Percentiles rank a stretch among this genome's conserved stretches.
phyloP scores from a whole-genome alignment of 306 rosid species.

The Abrus precatorius region DNA sequence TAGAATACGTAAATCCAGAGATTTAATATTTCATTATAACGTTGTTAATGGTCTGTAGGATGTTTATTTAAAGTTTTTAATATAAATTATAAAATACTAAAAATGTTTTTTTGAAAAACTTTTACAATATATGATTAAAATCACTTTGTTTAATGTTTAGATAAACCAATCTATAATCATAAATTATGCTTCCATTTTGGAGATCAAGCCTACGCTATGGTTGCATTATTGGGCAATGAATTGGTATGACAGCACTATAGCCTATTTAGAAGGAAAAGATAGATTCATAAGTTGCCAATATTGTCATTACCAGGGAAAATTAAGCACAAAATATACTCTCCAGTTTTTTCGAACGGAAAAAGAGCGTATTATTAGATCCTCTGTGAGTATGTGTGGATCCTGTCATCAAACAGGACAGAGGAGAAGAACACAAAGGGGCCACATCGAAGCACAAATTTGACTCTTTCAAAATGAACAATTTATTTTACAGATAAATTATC shows the following conservation, averaged over 20 bases:
- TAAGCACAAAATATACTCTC: conserved; percentile 46
- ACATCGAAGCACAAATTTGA: too few species aligned
- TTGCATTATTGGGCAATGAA: conserved; percentile 14
- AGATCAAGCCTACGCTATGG: not conserved
- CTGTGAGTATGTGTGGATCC: not conserved
- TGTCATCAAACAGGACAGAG: not conserved
- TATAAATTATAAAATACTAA: too few species aligned
- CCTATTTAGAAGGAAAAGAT: conserved; percentile 9
- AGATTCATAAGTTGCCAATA: conserved; percentile 45
- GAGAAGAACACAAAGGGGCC: not conserved
- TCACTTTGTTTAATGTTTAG: too few species aligned
- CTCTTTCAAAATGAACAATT: too few species aligned
- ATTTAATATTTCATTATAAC: not conserved
- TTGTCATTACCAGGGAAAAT: conserved; percentile 35
- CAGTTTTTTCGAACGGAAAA: conserved; percentile 31
- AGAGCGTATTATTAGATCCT: conserved; percentile 44
- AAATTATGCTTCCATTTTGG: not conserved
- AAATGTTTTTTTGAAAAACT: too few species aligned
- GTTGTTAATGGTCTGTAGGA: too few species aligned
- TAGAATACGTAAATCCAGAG: not conserved
- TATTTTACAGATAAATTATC: too few species aligned
- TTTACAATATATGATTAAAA: too few species aligned
- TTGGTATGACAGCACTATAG: not conserved
- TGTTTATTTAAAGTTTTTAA: too few species aligned
- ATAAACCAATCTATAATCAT: too few species aligned